Conservation (phyloP, 192 early-diverging fungal genomes). For the Irineochytrium annulatum region DNA sequence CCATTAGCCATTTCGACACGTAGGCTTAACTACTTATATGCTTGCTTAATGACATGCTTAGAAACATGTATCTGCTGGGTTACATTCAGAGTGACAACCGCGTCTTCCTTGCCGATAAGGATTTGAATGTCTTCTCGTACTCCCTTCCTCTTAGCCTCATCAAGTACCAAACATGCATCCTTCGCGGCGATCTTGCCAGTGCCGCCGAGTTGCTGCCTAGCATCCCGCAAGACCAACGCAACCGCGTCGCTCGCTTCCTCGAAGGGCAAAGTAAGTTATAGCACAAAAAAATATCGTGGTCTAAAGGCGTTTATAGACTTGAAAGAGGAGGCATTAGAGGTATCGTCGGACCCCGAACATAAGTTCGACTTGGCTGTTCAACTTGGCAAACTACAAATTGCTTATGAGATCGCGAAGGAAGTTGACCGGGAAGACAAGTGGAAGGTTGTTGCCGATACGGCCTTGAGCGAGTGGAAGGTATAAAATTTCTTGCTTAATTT, state of each 20-base stretch:
- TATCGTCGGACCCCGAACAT: slow-evolving; percentile 95
- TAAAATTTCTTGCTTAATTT: slow-evolving; percentile 1
- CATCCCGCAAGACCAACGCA: slow-evolving; percentile 84
- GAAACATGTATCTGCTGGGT: slow-evolving; percentile 85
- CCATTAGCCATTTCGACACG: slow-evolving; percentile 94
- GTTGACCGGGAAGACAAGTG: slow-evolving; percentile 86
- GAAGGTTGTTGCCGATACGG: slow-evolving; percentile 87
- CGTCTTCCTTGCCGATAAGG: slow-evolving; percentile 91
- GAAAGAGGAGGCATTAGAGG: slow-evolving; percentile 87
- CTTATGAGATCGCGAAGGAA: slow-evolving; percentile 80
- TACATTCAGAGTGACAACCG: slow-evolving; percentile 93
- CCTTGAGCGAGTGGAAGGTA: slow-evolving; percentile 81
- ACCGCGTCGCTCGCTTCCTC: slow-evolving; percentile 91
- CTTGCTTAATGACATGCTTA: slow-evolving; percentile 19
- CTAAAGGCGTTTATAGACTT: slow-evolving; percentile 56
- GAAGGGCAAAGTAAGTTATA: slow-evolving; percentile 68
- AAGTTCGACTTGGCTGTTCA: slow-evolving; percentile 92
- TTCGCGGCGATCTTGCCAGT: slow-evolving; percentile 85
- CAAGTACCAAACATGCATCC: slow-evolving; percentile 96
- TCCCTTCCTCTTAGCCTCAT: slow-evolving; percentile 88
- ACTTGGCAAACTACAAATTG: slow-evolving; percentile 76
- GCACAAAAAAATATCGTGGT: too few species aligned
- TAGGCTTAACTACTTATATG: slow-evolving; percentile 33
- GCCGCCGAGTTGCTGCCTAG: slow-evolving; percentile 77
- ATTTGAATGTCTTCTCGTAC: slow-evolving; percentile 85